These are phyloP conservation scores for Artemisia tridentata DNA, from an alignment of 129 eudicot genomes.

Conservation along the genomic window DNA sequence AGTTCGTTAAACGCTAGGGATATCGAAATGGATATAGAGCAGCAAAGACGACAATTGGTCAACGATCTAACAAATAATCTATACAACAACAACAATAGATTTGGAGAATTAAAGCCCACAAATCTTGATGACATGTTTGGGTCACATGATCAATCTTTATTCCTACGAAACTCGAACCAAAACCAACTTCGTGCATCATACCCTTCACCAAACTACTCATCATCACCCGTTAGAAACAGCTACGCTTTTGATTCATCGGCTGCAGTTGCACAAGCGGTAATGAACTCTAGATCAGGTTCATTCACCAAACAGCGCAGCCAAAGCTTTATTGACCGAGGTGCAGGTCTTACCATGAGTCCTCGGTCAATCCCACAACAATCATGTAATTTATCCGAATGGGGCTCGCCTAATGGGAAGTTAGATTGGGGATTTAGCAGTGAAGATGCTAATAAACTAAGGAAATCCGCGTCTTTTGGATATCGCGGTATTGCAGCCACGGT, in stretches of 20 bases:
- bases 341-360: conserved; percentile 20
- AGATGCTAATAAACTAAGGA: conserved; percentile 63
- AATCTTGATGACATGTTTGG: conserved; percentile 61
- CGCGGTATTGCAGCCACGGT: conserved; percentile 41
- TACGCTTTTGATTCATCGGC: conserved; percentile 69
- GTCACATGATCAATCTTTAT: conserved; percentile 44
- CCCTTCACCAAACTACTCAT: conserved; percentile 43
- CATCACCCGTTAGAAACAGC: conserved; percentile 51
- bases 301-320: conserved; percentile 70
- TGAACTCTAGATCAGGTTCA: conserved; percentile 72
- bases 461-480: conserved; percentile 73
- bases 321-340: conserved; percentile 66
- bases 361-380: conserved; percentile 31
- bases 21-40: conserved; percentile 63
- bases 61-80: conserved; percentile 49
- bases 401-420: conserved; percentile 64
- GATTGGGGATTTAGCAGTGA: conserved; percentile 78
- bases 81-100: conserved; percentile 38
- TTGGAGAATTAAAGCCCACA: conserved; percentile 56
- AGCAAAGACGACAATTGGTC: conserved; percentile 52
- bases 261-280: conserved; percentile 78
- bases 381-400: conserved; percentile 55
- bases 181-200: conserved; percentile 63
- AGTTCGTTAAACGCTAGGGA: conserved; percentile 68
- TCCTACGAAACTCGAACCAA: conserved; percentile 18